Percentiles rank a stretch among this genome's conserved stretches.
Conservation (phyloP, 2,329 filamentous ascomycete genomes). For the Xylaria sp. region DNA sequence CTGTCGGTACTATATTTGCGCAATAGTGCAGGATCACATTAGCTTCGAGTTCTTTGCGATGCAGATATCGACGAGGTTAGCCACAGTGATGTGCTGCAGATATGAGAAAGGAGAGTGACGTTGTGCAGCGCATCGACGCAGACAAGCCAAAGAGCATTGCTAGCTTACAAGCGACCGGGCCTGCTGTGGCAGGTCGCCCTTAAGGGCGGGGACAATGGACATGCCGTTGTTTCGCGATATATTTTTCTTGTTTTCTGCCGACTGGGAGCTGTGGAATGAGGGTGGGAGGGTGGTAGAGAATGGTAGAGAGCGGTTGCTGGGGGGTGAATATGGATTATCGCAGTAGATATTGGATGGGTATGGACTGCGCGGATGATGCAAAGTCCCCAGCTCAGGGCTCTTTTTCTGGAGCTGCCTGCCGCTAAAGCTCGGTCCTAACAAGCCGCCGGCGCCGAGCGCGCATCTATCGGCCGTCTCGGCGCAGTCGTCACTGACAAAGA, state of each 20-base stretch:
- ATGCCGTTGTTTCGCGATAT: slow-evolving; percentile 37
- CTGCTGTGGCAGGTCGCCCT: slow-evolving; percentile 67
- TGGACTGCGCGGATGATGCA: slow-evolving; percentile 32
- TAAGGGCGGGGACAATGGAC: slow-evolving; percentile 52
- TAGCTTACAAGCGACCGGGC: slow-evolving; percentile 64
- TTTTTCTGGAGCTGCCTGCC: slow-evolving; percentile 30
- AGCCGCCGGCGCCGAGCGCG: slow-evolving; percentile 43
- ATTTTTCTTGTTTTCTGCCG: background rate
- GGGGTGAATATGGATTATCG: background rate
- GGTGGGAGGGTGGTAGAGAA: too few relatives aligned
- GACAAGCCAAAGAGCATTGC: background rate
- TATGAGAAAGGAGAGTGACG: background rate
- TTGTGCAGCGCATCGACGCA: slow-evolving; percentile 14
- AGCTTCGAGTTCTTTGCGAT: slow-evolving; percentile 11
- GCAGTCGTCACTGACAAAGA: background rate
- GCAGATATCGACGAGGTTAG: background rate
- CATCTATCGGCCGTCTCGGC: slow-evolving; percentile 32
- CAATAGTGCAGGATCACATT: slow-evolving; percentile 11
- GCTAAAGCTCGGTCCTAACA: slow-evolving; percentile 39
- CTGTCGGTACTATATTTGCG: slow-evolving; percentile 79
- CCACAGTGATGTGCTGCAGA: too few relatives aligned
- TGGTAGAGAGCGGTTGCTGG: background rate
- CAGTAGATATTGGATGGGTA: background rate
- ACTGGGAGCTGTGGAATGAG: slow-evolving; percentile 8
- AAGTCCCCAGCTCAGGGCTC: slow-evolving; percentile 18